A percentile compares a stretch with the other conserved stretches of the same genome.
Evolutionary conservation across 192 early-diverging fungal genomes (phyloP).

Genomic region (Podila horticola): DNA sequence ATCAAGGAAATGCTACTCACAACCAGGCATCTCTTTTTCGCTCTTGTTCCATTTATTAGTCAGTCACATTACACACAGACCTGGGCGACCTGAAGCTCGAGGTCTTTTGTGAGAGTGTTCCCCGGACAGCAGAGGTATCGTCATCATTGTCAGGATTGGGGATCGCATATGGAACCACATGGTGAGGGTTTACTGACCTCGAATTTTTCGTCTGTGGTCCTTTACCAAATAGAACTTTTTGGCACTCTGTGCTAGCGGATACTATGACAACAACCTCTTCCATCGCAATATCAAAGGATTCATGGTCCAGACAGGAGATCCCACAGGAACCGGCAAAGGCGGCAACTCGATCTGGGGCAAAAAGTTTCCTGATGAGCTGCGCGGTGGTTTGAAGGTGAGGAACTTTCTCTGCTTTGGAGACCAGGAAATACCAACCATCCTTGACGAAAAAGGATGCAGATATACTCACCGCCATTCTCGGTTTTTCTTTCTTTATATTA

Average conservation of each 20-base stretch:
- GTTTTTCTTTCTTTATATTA: constrained; percentile 25
- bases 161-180: no score
- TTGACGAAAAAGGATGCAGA: no score
- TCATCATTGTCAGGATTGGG: no score
- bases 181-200: neutral
- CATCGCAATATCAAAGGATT: constrained; percentile 89
- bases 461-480: neutral
- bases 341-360: constrained; percentile 88
- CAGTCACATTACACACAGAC: constrained; percentile 93
- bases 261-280: constrained; percentile 89
- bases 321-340: constrained; percentile 87
- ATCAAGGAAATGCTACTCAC: no score
- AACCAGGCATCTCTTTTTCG: no score
- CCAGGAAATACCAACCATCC: neutral
- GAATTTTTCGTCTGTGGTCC: neutral
- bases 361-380: constrained; percentile 86
- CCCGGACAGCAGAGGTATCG: constrained; percentile 78
- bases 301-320: constrained; percentile 93
- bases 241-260: constrained; percentile 93
- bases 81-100: constrained; percentile 95
- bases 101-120: constrained; percentile 89
- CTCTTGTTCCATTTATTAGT: constrained; percentile 48
- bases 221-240: constrained; percentile 83
- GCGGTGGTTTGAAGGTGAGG: constrained; percentile 74
- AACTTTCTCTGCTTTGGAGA: neutral